Evolutionary conservation across 169 alveolate species (phyloP).

Genomic region (Ichthyophthirius multifiliis): DNA sequence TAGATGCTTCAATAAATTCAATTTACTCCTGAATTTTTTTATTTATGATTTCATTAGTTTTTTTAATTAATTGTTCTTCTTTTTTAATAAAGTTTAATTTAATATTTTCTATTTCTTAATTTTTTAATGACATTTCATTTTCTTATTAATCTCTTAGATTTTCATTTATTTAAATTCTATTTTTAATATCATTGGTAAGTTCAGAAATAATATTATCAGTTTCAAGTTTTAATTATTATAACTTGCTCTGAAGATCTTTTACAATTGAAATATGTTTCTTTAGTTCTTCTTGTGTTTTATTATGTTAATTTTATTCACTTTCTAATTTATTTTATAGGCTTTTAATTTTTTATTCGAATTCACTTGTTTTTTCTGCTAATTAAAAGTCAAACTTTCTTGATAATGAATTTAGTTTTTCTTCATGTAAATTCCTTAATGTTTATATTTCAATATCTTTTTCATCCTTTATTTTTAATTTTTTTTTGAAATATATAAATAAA

Average conservation of each 20-base stretch:
- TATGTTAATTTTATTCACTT: constrained; percentile 19
- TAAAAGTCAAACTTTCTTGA: constrained; percentile 37
- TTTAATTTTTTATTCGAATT: constrained; percentile 39
- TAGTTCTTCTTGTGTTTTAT: constrained; percentile 30
- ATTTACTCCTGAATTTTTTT: constrained; percentile 18
- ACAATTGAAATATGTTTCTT: constrained; percentile 8
- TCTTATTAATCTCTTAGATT: constrained; percentile 55
- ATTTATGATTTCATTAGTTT: not conserved
- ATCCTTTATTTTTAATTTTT: too few species aligned
- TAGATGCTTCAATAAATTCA: constrained; percentile 39
- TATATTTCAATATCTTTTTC: constrained; percentile 36
- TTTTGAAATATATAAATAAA: too few species aligned
- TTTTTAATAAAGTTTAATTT: not conserved
- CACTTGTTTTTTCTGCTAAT: constrained; percentile 26
- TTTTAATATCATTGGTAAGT: constrained; percentile 51
- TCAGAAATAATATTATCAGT: constrained; percentile 14
- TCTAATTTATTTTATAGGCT: constrained; percentile 24
- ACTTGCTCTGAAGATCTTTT: constrained; percentile 18
- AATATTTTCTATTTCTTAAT: constrained; percentile 42
- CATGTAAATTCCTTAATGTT: not conserved
- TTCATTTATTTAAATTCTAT: constrained; percentile 53
- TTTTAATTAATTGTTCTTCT: not conserved
- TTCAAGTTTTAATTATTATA: constrained; percentile 12
- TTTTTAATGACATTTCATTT: constrained; percentile 13
- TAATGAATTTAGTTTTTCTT: constrained; percentile 39